Evolutionary conservation across 2,329 filamentous ascomycete species (phyloP).

Genomic region (Ophiostoma pallidulum): DNA sequence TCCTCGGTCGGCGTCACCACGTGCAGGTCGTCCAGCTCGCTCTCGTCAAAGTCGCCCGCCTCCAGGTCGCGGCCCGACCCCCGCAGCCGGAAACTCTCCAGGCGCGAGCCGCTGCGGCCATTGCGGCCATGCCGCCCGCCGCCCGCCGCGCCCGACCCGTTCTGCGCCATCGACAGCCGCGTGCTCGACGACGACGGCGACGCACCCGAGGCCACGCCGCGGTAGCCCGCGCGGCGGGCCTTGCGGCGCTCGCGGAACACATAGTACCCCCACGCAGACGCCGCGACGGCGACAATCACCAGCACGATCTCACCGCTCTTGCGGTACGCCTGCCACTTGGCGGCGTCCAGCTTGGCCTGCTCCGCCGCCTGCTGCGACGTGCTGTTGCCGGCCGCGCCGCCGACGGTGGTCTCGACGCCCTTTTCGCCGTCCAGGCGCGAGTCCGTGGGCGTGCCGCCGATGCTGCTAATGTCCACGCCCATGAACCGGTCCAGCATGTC

Average conservation of each 20-base stretch:
- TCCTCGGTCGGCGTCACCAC: conserved; percentile 36
- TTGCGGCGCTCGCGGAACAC: conserved; percentile 54
- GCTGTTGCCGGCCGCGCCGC: conserved; percentile 57
- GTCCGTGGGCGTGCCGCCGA: conserved; percentile 71
- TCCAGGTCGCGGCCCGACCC: conserved; percentile 44
- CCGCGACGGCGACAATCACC: conserved; percentile 67
- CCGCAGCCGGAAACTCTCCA: conserved; percentile 40
- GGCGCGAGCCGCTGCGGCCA: conserved; percentile 24
- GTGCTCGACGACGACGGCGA: conserved; percentile 22
- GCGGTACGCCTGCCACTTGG: conserved; percentile 82
- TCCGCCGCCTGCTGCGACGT: conserved; percentile 55
- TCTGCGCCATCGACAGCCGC: conserved; percentile 11
- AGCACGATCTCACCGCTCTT: conserved; percentile 80
- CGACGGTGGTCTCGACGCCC: conserved; percentile 66
- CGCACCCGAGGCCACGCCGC: conserved; percentile 35
- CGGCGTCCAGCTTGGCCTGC: conserved; percentile 65
- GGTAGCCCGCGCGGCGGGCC: conserved; percentile 38
- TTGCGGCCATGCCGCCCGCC: conserved; percentile 14
- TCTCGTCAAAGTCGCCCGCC: conserved; percentile 57
- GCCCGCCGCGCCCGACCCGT: conserved; percentile 16
- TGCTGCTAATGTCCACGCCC: conserved; percentile 79
- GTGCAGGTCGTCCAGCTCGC: conserved; percentile 53
- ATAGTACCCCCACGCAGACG: conserved; percentile 64
- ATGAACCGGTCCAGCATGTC: conserved; percentile 99
- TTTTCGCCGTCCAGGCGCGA: conserved; percentile 80